Percentiles rank a stretch among this genome's conserved stretches.
Conservation (phyloP, 495 filamentous ascomycete species). For the Bombardia bombarda region DNA sequence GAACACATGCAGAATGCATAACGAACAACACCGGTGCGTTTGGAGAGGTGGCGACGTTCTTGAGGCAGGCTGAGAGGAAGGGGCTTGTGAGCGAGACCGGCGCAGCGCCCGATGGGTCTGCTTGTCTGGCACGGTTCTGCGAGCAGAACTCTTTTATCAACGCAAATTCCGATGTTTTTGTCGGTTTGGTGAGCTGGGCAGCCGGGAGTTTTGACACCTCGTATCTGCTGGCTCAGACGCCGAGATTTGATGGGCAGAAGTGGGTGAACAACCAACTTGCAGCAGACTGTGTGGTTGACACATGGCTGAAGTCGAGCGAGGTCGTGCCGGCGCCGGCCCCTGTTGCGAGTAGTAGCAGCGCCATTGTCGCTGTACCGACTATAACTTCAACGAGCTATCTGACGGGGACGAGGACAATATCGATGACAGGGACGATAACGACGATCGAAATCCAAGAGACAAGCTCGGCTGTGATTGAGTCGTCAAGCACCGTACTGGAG, state of each 20-base stretch:
- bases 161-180: constrained; percentile 42
- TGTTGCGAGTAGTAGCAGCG: background rate
- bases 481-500: no score
- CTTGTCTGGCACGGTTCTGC: constrained; percentile 38
- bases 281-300: constrained; percentile 27
- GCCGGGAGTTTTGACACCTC: constrained; percentile 39
- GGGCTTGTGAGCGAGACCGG: constrained; percentile 50
- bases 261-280: constrained; percentile 33
- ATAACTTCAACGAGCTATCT: background rate
- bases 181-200: constrained; percentile 42
- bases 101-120: constrained; percentile 19
- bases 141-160: constrained; percentile 39
- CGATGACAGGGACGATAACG: background rate
- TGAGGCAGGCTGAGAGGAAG: constrained; percentile 40
- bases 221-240: constrained; percentile 39
- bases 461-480: no score
- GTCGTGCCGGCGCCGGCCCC: background rate
- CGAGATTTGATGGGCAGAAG: constrained; percentile 27
- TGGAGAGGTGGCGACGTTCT: constrained; percentile 35
- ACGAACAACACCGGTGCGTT: constrained; percentile 46
- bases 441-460: no score
- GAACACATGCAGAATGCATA: constrained; percentile 44
- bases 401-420: background rate
- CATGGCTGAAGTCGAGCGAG: constrained; percentile 16
- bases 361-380: background rate